Evolutionary conservation across 2,329 filamentous ascomycete genomes (phyloP).

Genomic region (Aspergillus novoparasiticus): DNA sequence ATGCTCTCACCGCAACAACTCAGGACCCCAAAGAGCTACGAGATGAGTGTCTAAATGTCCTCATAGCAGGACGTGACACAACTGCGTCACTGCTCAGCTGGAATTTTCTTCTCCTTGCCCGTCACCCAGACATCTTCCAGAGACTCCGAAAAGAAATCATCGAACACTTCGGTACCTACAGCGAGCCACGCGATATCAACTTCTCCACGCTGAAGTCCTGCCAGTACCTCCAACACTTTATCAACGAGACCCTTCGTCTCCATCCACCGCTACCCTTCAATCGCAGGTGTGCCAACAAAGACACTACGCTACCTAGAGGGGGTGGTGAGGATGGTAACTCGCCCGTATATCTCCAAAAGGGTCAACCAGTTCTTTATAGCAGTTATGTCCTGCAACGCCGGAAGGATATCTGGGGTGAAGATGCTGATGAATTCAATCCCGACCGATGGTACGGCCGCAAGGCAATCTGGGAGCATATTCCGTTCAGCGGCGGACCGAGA

Average conservation of each 20-base stretch:
- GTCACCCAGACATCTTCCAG: constrained; percentile 10
- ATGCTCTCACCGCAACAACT: constrained; percentile 51
- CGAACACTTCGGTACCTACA: constrained; percentile 14
- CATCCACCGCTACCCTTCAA: constrained; percentile 51
- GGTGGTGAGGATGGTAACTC: constrained; percentile 62
- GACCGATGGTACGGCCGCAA: constrained; percentile 71
- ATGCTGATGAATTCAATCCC: constrained; percentile 59
- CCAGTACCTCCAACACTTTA: constrained; percentile 36
- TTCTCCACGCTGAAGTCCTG: constrained; percentile 46
- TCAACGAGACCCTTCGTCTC: constrained; percentile 45
- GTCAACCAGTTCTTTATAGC: constrained; percentile 66
- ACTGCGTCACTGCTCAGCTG: constrained; percentile 50
- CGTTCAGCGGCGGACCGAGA: constrained; percentile 72
- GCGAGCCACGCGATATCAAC: constrained; percentile 42
- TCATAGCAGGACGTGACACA: constrained; percentile 57
- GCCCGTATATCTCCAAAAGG: constrained; percentile 67
- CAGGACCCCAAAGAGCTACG: constrained; percentile 49
- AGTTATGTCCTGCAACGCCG: constrained; percentile 73
- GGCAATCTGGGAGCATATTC: constrained; percentile 67
- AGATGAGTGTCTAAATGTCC: constrained; percentile 51
- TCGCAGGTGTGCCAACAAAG: constrained; percentile 37
- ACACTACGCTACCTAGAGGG: constrained; percentile 50
- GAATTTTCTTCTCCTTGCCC: constrained; percentile 19
- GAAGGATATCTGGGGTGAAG: constrained; percentile 49
- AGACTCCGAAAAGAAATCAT: constrained; percentile 14